A percentile compares a stretch with the other conserved stretches of the same genome.
Conservation (phyloP, 2,329 filamentous ascomycete genomes). For the Ophiognomonia clavigignenti-juglandacearum region DNA sequence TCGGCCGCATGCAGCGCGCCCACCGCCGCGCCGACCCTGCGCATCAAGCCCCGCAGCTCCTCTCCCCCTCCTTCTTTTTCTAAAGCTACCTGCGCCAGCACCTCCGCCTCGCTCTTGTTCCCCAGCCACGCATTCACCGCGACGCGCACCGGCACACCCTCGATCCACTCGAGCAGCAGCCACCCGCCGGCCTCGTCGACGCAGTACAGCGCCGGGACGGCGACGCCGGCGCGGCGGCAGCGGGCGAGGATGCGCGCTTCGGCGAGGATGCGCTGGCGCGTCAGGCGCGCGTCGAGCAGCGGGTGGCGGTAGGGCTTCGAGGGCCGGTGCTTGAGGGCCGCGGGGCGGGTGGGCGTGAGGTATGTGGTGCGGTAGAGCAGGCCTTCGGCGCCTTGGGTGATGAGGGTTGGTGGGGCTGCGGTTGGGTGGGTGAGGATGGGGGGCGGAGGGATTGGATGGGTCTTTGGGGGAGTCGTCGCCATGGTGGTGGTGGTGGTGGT, state of each 20-base stretch:
- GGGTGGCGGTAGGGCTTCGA: conserved; percentile 90
- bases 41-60: conserved; percentile 59
- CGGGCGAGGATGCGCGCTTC: conserved; percentile 83
- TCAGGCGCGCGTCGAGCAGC: conserved; percentile 80
- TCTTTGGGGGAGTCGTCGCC: conserved; percentile 7
- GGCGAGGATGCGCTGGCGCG: conserved; percentile 78
- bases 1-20: conserved; percentile 77
- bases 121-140: conserved; percentile 66
- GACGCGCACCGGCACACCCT: conserved; percentile 64
- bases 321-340: conserved; percentile 87
- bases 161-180: conserved; percentile 82
- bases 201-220: conserved; percentile 77
- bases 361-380: conserved; percentile 86
- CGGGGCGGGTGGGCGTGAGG: conserved; percentile 61
- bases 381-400: conserved; percentile 93
- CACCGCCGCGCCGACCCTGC: conserved; percentile 64
- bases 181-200: conserved; percentile 61
- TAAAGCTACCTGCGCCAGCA: too few relatives aligned
- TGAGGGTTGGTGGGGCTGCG: conserved; percentile 58
- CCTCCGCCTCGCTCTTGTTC: conserved; percentile 24
- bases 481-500: background rate
- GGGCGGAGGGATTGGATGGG: conserved; percentile 49
- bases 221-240: conserved; percentile 72
- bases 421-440: conserved; percentile 59
- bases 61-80: conserved; percentile 40